Conservation (phyloP, 169 alveolate species). For the Plasmodium fragile region DNA sequence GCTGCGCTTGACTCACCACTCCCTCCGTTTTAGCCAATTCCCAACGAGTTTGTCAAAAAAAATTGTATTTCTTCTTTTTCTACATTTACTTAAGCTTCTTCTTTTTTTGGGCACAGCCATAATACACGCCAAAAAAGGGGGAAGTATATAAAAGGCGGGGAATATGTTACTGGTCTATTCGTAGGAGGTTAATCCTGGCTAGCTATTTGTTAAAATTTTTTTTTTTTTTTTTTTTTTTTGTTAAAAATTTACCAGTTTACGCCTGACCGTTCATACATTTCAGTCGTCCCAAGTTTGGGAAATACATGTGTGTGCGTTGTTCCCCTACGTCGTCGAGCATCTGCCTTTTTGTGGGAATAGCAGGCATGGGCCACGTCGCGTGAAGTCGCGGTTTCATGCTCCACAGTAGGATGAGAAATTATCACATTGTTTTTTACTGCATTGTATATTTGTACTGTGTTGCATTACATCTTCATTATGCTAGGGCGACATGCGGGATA, state of each 20-base stretch:
- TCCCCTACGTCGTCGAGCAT: neutral
- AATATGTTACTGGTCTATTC: neutral
- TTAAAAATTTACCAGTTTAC: neutral
- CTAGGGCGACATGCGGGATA: neutral
- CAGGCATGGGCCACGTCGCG: neutral
- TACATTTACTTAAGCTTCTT: conserved; percentile 81
- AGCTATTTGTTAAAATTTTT: neutral
- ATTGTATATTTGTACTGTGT: neutral
- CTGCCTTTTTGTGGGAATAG: neutral
- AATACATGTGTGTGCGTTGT: neutral
- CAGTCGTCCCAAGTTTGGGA: neutral
- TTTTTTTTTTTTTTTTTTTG: neutral
- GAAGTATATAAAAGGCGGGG: neutral
- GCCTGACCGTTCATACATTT: conserved; percentile 1
- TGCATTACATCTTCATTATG: neutral
- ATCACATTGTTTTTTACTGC: neutral
- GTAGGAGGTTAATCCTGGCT: neutral
- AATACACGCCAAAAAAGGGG: conserved; percentile 41
- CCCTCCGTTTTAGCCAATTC: conserved; percentile 84
- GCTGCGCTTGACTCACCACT: conserved; percentile 76
- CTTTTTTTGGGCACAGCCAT: conserved; percentile 88
- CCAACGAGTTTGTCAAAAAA: conserved; percentile 86
- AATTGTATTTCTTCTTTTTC: conserved; percentile 83
- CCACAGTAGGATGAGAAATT: neutral
- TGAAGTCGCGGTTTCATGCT: neutral